These are phyloP conservation scores for Trichosporon asahii DNA, from an alignment of 1,284 basidiomycete species.

Conservation along the genomic window DNA sequence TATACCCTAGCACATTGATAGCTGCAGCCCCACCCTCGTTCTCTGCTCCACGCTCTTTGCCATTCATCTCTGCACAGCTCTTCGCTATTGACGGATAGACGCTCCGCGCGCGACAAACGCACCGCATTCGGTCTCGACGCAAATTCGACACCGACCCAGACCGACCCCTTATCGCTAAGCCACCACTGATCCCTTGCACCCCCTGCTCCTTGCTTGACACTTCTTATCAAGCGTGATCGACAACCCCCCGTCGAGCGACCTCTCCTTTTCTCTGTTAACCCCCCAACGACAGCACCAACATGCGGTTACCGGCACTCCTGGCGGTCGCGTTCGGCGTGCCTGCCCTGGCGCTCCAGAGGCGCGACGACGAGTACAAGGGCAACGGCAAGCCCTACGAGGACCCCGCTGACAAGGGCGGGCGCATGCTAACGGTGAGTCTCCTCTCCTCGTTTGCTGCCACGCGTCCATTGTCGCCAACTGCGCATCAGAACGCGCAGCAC, in stretches of 20 bases:
- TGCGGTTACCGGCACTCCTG: not conserved
- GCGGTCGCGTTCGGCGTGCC: not conserved
- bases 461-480: not conserved
- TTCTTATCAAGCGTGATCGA: not conserved
- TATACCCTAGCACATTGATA: not conserved
- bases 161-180: not conserved
- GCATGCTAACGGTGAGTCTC: conserved; percentile 18
- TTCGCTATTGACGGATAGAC: not conserved
- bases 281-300: not conserved
- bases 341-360: not conserved
- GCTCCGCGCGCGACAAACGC: not conserved
- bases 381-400: conserved; percentile 11
- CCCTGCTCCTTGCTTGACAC: not conserved
- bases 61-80: not conserved
- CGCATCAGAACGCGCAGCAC: not conserved
- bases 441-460: not conserved
- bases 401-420: conserved; percentile 14
- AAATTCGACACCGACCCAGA: not conserved
- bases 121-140: not conserved
- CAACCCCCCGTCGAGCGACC: not conserved
- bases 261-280: not conserved
- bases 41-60: not conserved
- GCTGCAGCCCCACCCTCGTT: not conserved
- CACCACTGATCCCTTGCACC: not conserved
- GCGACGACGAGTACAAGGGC: not conserved